These are phyloP conservation scores for Diaporthe citri DNA, from an alignment of 2,329 filamentous ascomycete genomes.

Conservation along the genomic window DNA sequence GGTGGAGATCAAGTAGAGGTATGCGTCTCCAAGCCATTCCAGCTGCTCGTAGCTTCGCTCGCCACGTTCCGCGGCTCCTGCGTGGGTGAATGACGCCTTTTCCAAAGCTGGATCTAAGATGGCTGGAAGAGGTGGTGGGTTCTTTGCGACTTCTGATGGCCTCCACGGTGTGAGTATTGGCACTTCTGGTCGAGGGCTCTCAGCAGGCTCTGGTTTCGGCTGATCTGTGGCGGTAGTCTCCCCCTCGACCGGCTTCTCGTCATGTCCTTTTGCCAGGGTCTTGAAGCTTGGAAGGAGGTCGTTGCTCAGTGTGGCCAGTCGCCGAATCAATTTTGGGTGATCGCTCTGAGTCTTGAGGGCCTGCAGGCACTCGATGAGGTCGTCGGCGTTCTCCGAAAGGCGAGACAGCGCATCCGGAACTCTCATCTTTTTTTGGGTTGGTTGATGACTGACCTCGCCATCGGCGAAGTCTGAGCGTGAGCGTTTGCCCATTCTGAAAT, in stretches of 20 bases:
- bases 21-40: constrained; percentile 91
- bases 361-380: constrained; percentile 54
- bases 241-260: neutral
- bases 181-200: constrained; percentile 34
- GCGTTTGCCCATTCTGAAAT: constrained; percentile 54
- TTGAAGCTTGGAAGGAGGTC: constrained; percentile 37
- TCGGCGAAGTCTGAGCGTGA: constrained; percentile 42
- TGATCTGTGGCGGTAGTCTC: neutral
- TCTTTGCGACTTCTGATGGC: constrained; percentile 59
- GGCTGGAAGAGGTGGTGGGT: constrained; percentile 70
- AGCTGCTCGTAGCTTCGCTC: constrained; percentile 80
- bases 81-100: constrained; percentile 76
- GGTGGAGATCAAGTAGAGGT: constrained; percentile 82
- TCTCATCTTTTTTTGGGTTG: constrained; percentile 43
- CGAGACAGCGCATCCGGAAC: constrained; percentile 45
- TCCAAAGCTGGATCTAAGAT: constrained; percentile 72
- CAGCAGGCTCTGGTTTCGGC: constrained; percentile 36
- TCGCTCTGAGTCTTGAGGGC: constrained; percentile 44
- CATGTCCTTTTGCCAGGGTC: constrained; percentile 24
- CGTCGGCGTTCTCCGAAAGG: constrained; percentile 53
- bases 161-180: constrained; percentile 61
- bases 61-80: constrained; percentile 58
- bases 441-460: constrained; percentile 10
- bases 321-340: constrained; percentile 42
- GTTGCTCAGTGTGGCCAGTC: constrained; percentile 41